These are phyloP conservation scores for Penicillium antarcticum DNA, from an alignment of 495 filamentous ascomycete species.

Conservation along the genomic window DNA sequence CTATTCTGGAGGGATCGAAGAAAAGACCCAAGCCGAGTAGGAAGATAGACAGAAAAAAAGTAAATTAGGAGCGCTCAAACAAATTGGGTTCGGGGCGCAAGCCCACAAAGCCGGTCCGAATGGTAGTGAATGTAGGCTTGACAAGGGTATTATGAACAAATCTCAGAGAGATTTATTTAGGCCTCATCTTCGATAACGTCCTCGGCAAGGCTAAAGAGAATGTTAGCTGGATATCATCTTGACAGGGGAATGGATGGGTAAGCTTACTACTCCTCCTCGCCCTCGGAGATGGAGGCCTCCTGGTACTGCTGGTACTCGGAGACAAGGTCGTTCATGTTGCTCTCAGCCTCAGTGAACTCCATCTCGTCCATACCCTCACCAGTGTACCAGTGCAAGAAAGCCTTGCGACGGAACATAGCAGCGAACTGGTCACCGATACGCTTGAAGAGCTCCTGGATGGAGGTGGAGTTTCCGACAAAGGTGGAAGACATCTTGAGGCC, in stretches of 20 bases:
- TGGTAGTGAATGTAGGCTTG: conserved; percentile 37
- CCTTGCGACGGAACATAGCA: conserved; percentile 99
- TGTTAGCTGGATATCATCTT: conserved; percentile 10
- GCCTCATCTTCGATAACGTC: conserved; percentile 42
- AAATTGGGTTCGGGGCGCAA: conserved; percentile 30
- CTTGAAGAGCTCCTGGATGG: conserved; percentile 99
- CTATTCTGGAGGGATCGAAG: conserved; percentile 30
- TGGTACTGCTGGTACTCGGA: conserved; percentile 99
- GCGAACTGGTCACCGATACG: conserved; percentile 99
- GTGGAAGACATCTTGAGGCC: conserved; percentile 99
- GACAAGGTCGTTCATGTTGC: conserved; percentile 99
- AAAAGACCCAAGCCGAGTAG: conserved; percentile 24
- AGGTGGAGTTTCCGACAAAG: conserved; percentile 99
- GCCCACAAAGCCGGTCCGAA: conserved; percentile 24
- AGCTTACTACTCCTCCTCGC: conserved; percentile 66
- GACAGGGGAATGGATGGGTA: not conserved
- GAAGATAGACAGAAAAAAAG: conserved; percentile 40
- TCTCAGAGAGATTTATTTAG: conserved; percentile 35
- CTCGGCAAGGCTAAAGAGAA: conserved; percentile 26
- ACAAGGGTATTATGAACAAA: conserved; percentile 46
- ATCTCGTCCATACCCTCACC: conserved; percentile 99
- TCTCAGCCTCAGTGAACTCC: conserved; percentile 99
- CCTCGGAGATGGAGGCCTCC: conserved; percentile 84
- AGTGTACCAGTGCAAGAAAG: conserved; percentile 99
- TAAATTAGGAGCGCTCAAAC: conserved; percentile 46